phyloP scores from a whole-genome alignment of 805 yeast genomes.

The Metschnikowia cubensis region DNA sequence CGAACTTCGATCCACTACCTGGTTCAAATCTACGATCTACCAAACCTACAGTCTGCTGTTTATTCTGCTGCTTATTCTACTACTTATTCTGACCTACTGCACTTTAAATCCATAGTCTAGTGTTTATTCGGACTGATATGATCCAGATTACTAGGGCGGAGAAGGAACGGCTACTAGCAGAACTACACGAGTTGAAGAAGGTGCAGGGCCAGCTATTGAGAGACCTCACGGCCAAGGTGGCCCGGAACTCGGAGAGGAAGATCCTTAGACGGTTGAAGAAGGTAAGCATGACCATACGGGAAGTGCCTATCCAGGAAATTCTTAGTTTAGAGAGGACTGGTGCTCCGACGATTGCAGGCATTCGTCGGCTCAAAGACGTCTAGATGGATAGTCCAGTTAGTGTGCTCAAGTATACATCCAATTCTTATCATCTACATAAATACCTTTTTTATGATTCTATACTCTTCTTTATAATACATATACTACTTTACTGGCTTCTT shows the following conservation, averaged over 20 bases:
- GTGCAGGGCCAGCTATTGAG: conserved; percentile 23
- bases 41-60: too few relatives aligned
- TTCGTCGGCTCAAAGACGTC: conserved; percentile 2
- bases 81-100: too few relatives aligned
- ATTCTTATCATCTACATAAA: too few relatives aligned
- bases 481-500: too few relatives aligned
- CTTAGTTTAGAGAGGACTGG: conserved; percentile 43
- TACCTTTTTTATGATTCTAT: too few relatives aligned
- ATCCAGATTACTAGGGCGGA: conserved; percentile 22
- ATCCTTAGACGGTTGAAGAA: conserved; percentile 42
- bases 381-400: too few relatives aligned
- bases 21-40: too few relatives aligned
- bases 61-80: too few relatives aligned
- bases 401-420: too few relatives aligned
- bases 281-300: conserved; percentile 48
- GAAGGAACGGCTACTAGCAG: conserved; percentile 33
- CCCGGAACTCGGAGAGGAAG: conserved; percentile 30
- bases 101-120: too few relatives aligned
- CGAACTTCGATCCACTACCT: neutral
- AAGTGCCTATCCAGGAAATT: conserved; percentile 42
- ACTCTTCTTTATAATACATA: too few relatives aligned
- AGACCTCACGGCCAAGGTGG: conserved; percentile 20
- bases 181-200: conserved; percentile 22
- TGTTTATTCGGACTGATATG: too few relatives aligned
- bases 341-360: conserved; percentile 22